phyloP scores from a whole-genome alignment of 1,284 basidiomycete genomes.

The Cutaneotrichosporon spelunceum region DNA sequence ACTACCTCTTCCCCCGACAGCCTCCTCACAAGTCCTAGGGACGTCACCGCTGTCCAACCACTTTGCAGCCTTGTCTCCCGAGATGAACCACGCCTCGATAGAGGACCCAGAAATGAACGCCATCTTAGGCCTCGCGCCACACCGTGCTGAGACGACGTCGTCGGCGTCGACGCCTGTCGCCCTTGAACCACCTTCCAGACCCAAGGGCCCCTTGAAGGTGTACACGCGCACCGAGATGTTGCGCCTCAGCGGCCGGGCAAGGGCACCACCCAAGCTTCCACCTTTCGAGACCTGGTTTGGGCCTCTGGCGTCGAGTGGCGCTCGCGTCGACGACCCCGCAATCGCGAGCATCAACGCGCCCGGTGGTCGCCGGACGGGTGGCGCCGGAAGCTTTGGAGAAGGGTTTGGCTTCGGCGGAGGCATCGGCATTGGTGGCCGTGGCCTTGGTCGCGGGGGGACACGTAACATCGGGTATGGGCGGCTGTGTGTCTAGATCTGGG shows the following conservation, averaged over 20 bases:
- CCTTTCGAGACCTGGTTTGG: constrained; percentile 25
- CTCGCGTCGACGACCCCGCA: constrained; percentile 39
- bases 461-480: constrained; percentile 40
- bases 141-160: neutral
- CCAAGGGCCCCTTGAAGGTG: constrained; percentile 14
- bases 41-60: constrained; percentile 41
- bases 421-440: constrained; percentile 41
- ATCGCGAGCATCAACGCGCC: constrained; percentile 38
- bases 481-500: neutral
- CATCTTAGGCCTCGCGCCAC: constrained; percentile 24
- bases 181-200: neutral
- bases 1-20: constrained; percentile 1
- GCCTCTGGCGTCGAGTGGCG: neutral
- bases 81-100: constrained; percentile 32
- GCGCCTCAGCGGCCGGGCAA: constrained; percentile 9
- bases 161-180: constrained; percentile 1
- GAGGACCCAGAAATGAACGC: constrained; percentile 32
- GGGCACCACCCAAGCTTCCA: constrained; percentile 11
- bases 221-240: constrained; percentile 23
- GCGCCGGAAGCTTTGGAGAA: constrained; percentile 40
- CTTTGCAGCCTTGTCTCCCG: constrained; percentile 45
- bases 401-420: constrained; percentile 49
- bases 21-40: constrained; percentile 20
- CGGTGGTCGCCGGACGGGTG: constrained; percentile 23
- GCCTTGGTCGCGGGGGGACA: constrained; percentile 23